These are phyloP conservation scores for Aegilops umbellulata DNA, from an alignment of 176 grass and related monocot species.

Conservation along the genomic window DNA sequence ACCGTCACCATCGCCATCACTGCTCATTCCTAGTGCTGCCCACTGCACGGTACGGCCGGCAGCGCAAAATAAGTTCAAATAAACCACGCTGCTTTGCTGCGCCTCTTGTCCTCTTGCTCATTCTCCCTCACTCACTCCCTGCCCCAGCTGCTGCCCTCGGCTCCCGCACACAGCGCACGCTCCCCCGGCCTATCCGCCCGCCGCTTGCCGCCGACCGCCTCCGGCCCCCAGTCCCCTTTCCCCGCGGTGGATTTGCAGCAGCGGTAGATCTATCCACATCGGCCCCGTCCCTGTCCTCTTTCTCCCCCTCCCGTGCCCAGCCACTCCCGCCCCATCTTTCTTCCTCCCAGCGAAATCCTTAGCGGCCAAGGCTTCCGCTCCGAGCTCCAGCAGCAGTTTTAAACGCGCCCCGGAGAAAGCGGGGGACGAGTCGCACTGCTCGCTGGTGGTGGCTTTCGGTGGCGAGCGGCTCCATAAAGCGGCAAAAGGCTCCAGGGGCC, in stretches of 20 bases:
- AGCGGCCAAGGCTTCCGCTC: slow-evolving; percentile 37
- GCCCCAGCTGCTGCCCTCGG: neutral
- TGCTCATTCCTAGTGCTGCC: slow-evolving; percentile 2
- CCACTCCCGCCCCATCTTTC: neutral
- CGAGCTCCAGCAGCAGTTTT: slow-evolving; percentile 5
- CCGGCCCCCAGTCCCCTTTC: slow-evolving; percentile 10
- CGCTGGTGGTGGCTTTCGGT: slow-evolving; percentile 35
- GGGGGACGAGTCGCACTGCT: slow-evolving; percentile 15
- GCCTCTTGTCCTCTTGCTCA: slow-evolving; percentile 25
- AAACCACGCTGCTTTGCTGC: slow-evolving; percentile 19
- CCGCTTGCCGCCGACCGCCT: neutral
- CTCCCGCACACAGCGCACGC: neutral
- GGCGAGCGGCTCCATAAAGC: slow-evolving; percentile 51
- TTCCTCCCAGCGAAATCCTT: slow-evolving; percentile 37
- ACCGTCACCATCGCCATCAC: neutral
- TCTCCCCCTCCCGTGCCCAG: neutral
- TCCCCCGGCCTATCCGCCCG: neutral
- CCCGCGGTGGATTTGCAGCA: slow-evolving; percentile 4
- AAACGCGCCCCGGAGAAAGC: slow-evolving; percentile 33
- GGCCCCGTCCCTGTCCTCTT: neutral
- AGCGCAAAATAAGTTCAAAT: too few relatives aligned
- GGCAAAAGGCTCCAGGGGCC: neutral
- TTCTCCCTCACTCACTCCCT: neutral
- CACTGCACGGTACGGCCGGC: neutral
- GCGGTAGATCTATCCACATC: slow-evolving; percentile 32